Base-by-base conservation (phyloP, 2,329 filamentous ascomycete genomes). In the Arachnopeziza araneosa region DNA sequence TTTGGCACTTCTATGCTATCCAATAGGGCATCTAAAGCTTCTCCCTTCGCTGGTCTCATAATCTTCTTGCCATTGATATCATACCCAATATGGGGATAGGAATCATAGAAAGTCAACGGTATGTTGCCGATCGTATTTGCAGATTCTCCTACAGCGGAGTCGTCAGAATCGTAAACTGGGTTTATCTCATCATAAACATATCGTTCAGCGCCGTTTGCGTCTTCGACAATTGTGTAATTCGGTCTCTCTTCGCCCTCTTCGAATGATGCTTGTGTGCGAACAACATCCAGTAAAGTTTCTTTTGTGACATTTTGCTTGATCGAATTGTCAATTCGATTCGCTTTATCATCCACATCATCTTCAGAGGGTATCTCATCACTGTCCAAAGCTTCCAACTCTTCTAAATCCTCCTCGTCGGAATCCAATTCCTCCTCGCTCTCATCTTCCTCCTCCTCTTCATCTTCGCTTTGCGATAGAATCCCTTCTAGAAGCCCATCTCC, bases 51-150 rank as follows among this genome's bases (percentile, higher is more conserved):
- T 7, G 95, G 95, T 56, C 95, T 89, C 87, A 96, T 90, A 65
- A 99, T 96, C 75, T 90, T 96, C 83, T 96, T 97, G 75, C 95
- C 95, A 75, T 99, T 96, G 78, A 99, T 98, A 70, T 97, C 91
- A 77, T 99, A 99, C 61, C 95, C 95, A 72, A 99, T 97, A 74
- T 99, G 95, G 55, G 95, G 95, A 73, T 97, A 99, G 44, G 91
- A 89, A 74, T 99, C 95, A 79, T 99, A 99, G 77, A 96, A 98
- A 2, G 90, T 89, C 55, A 98, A 79, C 5, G 93, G 91, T 62
- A 99, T 99, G 72, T 98, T 82, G 67, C 95, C 96, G 69, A 99
- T 97, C 0, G 95, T 98, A 77, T 99, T 99, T 56, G 80, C 81
- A 26, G 87, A 84, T 59, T 85, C 88, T 63, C 89, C 85, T 2